Evolutionary conservation across 192 early-diverging fungal species (phyloP), one percentile per base, ranked within the genome.

Genomic region (Coemansia sp.): DNA sequence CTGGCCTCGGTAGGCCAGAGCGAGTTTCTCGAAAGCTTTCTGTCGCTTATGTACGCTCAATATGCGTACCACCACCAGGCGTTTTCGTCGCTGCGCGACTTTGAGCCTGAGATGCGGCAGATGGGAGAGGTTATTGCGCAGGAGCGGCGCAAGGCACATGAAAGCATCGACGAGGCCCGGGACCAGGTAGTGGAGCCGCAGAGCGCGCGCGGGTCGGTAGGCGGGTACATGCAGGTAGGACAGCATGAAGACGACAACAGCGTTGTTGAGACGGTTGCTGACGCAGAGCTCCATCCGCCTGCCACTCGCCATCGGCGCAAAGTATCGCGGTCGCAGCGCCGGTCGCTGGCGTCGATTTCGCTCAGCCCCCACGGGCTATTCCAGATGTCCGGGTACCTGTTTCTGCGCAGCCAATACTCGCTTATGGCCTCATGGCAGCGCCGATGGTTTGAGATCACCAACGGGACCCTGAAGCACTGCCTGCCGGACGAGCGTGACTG

Each of bases 51-150:
- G 80, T 94, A 91, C 66, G 88, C 88, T 16, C 84, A 89, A 39
- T 89, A 84, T 49, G 86, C 88, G 21, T 89, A 88, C 64, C 84
- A 86, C 65, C 92, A 94, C 55, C 89, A 92, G 62, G 83, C 85
- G 21, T 92, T 87, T 61, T 88, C 91, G 42, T 82, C 84, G 44
- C 53, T 94, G 19, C 84, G 86, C 56, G 87, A 88, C 57, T 66
- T 91, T 36, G 92, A 94, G 64, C 92, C 90, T 3, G 75, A 83
- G 21, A 91, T 94, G 88, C 83, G 87, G 35, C 76, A 81, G 53
- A 78, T 94, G 21, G 74, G 74, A 43, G 63, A 66, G 51, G 53
- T 63, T 12, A 45, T 70, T 20, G 63, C 60, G 8, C 43, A 49
- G 43, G 37, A 46, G n/a, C 46, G 68, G n/a, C 50, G 52, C 3